phyloP scores from a whole-genome alignment of 169 alveolate genomes.

The Cryptosporidium bovis region DNA sequence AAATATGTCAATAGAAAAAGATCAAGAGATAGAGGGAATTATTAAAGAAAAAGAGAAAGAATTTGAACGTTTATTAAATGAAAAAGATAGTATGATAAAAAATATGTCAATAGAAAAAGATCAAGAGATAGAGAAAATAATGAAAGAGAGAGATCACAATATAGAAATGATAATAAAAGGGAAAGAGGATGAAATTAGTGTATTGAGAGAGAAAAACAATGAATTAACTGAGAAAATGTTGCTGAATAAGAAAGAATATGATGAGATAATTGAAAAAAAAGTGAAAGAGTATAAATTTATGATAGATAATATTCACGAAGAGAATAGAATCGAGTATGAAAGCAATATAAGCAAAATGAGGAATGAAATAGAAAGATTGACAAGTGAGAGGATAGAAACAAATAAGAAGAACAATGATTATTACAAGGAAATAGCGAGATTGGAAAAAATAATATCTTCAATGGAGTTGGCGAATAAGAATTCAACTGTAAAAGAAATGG shows the following conservation, averaged over 20 bases:
- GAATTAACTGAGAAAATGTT: neutral
- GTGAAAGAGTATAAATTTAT: neutral
- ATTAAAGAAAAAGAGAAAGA: constrained; percentile 19
- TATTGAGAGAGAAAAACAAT: neutral
- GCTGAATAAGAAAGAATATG: constrained; percentile 7
- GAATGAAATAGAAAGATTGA: too few species aligned
- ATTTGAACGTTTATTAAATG: neutral
- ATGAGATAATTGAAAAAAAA: neutral
- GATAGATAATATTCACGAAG: too few species aligned
- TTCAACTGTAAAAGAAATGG: neutral
- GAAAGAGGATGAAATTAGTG: neutral
- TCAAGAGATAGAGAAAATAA: neutral
- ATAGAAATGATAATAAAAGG: neutral
- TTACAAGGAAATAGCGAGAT: neutral
- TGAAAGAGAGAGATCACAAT: neutral
- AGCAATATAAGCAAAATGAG: too few species aligned
- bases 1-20: too few species aligned
- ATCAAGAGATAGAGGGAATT: neutral
- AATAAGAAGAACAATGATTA: too few species aligned
- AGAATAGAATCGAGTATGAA: too few species aligned
- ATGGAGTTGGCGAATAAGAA: neutral
- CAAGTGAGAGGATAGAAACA: too few species aligned
- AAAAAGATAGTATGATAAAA: neutral
- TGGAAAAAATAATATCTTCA: neutral
- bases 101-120: too few species aligned